phyloP scores from a whole-genome alignment of 2,329 filamentous ascomycete genomes.

The Camillea tinctor region DNA sequence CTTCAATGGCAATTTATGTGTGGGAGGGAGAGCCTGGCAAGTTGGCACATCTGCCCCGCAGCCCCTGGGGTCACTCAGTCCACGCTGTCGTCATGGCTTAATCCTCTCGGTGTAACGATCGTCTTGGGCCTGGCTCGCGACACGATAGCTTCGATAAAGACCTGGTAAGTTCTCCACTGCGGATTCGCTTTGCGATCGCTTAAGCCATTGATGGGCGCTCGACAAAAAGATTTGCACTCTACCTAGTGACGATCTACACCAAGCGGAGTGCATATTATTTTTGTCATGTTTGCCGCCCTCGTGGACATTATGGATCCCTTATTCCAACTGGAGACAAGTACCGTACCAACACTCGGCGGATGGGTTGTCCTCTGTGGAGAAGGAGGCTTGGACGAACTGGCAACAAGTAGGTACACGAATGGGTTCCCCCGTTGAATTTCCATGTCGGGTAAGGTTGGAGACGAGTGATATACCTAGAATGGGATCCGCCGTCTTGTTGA shows the following conservation, averaged over 20 bases:
- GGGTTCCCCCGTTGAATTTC: background rate
- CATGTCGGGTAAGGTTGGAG: background rate
- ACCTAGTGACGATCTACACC: background rate
- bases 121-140: slow-evolving; percentile 1
- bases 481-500: background rate
- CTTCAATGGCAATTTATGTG: background rate
- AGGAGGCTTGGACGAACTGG: background rate
- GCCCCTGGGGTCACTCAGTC: background rate
- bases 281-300: background rate
- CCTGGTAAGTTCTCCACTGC: background rate
- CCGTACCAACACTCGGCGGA: background rate
- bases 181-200: background rate
- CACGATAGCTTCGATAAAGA: slow-evolving; percentile 1
- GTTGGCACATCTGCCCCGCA: background rate
- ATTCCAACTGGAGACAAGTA: background rate
- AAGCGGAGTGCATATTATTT: background rate
- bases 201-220: background rate
- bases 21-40: background rate
- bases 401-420: background rate
- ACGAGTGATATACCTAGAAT: background rate
- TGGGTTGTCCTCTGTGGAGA: background rate
- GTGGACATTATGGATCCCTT: background rate
- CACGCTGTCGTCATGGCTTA: slow-evolving; percentile 4
- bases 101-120: slow-evolving; percentile 4
- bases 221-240: background rate